Conservation (phyloP, 805 yeast genomes). For the Candida bentonensis region DNA sequence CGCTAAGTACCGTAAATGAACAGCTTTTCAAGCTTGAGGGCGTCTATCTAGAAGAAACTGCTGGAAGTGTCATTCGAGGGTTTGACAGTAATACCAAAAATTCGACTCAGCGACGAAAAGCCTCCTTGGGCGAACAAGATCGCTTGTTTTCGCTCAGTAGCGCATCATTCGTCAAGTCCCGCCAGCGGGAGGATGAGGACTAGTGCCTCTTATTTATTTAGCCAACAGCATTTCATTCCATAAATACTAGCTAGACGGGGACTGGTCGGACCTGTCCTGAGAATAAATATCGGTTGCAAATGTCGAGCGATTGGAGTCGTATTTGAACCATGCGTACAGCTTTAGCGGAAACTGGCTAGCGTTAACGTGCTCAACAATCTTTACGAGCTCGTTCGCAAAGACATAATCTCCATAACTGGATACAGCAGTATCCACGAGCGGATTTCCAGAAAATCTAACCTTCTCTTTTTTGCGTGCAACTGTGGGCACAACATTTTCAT, state of each 20-base stretch:
- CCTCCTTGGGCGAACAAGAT: not conserved
- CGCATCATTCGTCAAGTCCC: not conserved
- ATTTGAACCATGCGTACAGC: not conserved
- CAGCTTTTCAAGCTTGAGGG: not conserved
- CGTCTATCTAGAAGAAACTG: not conserved
- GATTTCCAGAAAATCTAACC: not conserved
- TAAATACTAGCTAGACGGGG: too few species aligned
- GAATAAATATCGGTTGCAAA: not conserved
- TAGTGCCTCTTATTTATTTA: too few species aligned
- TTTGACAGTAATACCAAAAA: not conserved
- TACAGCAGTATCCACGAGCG: not conserved
- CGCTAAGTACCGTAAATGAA: not conserved
- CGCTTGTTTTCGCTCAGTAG: not conserved
- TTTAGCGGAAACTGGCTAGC: not conserved
- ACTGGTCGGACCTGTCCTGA: too few species aligned
- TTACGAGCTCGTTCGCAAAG: not conserved
- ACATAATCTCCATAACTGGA: not conserved
- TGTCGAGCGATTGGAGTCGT: not conserved
- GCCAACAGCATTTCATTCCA: too few species aligned
- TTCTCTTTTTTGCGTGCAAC: not conserved
- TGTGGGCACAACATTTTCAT: too few species aligned
- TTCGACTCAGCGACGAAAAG: not conserved
- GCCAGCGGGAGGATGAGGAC: not conserved
- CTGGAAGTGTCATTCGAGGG: not conserved
- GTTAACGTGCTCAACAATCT: not conserved